Conservation (phyloP, 2,329 filamentous ascomycete genomes). For the Calonectria hongkongensis region DNA sequence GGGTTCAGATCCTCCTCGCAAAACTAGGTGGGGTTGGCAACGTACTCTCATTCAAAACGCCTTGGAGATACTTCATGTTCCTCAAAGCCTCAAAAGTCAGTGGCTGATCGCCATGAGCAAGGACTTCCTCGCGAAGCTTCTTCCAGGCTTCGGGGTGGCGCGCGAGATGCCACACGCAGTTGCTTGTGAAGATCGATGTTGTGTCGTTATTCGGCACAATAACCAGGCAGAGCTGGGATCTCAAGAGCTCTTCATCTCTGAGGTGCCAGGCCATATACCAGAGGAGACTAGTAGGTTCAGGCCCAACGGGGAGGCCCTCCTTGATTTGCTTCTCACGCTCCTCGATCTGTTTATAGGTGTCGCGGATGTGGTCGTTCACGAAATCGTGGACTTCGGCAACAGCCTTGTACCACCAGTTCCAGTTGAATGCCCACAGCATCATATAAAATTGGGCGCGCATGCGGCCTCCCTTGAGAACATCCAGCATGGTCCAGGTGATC, state of each 20-base stretch:
- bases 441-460: constrained; percentile 42
- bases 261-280: constrained; percentile 46
- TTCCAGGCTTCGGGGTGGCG: constrained; percentile 42
- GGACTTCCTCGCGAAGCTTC: constrained; percentile 42
- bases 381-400: constrained; percentile 43
- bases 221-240: constrained; percentile 44
- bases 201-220: constrained; percentile 46
- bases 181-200: constrained; percentile 43
- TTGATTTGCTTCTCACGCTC: constrained; percentile 42
- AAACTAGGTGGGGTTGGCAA: constrained; percentile 15
- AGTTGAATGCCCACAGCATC: constrained; percentile 47
- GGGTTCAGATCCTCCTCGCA: constrained; percentile 3
- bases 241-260: constrained; percentile 33
- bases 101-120: constrained; percentile 36
- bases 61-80: constrained; percentile 44
- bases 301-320: constrained; percentile 39
- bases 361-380: constrained; percentile 42
- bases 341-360: constrained; percentile 41
- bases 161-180: constrained; percentile 42
- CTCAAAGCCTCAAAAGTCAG: constrained; percentile 45
- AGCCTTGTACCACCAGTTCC: constrained; percentile 46
- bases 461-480: constrained; percentile 43
- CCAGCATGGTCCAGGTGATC: constrained; percentile 45
- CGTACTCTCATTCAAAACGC: constrained; percentile 44
- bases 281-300: constrained; percentile 41